Conservation (phyloP, 1,284 basidiomycete genomes). For the Cryptococcus sp. region DNA sequence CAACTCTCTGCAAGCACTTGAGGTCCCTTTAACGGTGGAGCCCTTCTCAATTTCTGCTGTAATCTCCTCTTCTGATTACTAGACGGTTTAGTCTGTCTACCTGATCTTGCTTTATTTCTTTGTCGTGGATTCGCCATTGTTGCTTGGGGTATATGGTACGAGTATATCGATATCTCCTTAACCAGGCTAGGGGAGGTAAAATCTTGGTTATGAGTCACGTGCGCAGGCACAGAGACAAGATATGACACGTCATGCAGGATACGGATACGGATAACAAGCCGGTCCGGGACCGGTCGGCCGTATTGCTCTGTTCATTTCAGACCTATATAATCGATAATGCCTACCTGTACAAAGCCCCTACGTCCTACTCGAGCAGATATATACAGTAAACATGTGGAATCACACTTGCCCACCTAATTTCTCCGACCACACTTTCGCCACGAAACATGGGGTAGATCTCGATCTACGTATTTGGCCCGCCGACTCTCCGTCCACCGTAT, state of each 20-base stretch:
- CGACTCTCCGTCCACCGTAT: neutral
- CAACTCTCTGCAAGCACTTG: conserved; percentile 77
- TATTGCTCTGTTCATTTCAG: neutral
- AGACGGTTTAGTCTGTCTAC: conserved; percentile 33
- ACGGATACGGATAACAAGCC: neutral
- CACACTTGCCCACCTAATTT: conserved; percentile 19
- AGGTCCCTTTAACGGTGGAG: conserved; percentile 78
- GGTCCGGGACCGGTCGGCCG: neutral
- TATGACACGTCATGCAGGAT: neutral
- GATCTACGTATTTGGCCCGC: conserved; percentile 24
- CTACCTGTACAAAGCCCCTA: too few relatives aligned
- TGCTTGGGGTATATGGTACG: conserved; percentile 1
- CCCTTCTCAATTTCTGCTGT: conserved; percentile 53
- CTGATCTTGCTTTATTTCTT: conserved; percentile 46
- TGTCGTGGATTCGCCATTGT: conserved; percentile 92
- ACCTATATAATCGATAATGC: neutral
- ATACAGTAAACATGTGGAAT: too few relatives aligned
- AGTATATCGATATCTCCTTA: neutral
- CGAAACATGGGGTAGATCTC: conserved; percentile 21
- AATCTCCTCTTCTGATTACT: conserved; percentile 31
- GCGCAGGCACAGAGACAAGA: too few relatives aligned
- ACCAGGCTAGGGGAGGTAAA: neutral
- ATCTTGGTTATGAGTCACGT: neutral
- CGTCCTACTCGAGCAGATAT: too few relatives aligned
- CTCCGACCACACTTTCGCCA: conserved; percentile 25